A percentile compares a stretch with the other conserved stretches of the same genome.
Conservation (phyloP, 2,329 filamentous ascomycete species). For the Hymenoscyphus infarciens region DNA sequence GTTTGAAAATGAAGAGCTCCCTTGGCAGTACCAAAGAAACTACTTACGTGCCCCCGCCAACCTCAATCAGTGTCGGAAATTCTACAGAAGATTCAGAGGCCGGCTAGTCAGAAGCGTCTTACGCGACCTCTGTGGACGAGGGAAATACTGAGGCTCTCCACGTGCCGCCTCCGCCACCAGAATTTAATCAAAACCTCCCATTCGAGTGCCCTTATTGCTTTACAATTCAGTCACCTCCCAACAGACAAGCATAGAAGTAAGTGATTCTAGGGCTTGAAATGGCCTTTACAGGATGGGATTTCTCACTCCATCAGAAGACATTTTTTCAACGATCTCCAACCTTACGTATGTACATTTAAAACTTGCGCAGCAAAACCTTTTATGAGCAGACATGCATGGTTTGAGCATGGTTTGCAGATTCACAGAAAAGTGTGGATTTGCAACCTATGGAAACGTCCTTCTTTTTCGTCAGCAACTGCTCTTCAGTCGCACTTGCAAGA, state of each 20-base stretch:
- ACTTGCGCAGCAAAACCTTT: constrained; percentile 20
- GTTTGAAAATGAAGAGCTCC: not conserved
- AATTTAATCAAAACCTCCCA: not conserved
- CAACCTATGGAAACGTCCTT: not conserved
- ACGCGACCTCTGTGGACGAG: constrained; percentile 4
- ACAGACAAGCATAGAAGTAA: constrained; percentile 6
- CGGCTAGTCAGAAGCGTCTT: constrained; percentile 7
- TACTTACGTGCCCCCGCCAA: constrained; percentile 6
- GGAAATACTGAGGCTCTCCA: not conserved
- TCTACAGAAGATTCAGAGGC: constrained; percentile 4
- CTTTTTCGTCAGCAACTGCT: not conserved
- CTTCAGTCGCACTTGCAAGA: constrained; percentile 6
- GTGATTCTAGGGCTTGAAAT: not conserved
- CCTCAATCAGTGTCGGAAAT: constrained; percentile 4
- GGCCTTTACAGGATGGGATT: not conserved
- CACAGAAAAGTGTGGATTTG: constrained; percentile 14
- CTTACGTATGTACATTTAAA: constrained; percentile 28
- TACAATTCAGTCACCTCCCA: not conserved
- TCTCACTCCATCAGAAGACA: constrained; percentile 13
- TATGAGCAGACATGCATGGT: constrained; percentile 23
- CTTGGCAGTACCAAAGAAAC: not conserved
- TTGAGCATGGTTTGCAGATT: constrained; percentile 24
- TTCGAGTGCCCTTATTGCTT: constrained; percentile 17
- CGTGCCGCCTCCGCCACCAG: constrained; percentile 7
- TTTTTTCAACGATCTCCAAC: constrained; percentile 26